These are phyloP conservation scores for Raffaelea arxii DNA, from an alignment of 2,329 filamentous ascomycete genomes.

Conservation along the genomic window DNA sequence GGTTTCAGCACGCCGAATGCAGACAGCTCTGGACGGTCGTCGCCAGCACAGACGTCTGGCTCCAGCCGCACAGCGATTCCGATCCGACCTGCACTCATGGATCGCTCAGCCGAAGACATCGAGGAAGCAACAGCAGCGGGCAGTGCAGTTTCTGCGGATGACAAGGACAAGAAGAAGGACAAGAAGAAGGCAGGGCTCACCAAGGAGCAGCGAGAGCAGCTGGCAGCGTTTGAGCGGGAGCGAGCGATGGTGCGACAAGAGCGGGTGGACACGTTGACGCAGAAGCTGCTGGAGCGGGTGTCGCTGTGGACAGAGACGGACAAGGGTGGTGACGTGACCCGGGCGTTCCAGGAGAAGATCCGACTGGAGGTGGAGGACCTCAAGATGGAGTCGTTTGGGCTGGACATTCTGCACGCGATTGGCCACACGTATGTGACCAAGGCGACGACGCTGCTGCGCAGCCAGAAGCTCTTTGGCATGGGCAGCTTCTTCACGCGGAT, in stretches of 20 bases:
- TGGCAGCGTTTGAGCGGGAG: conserved; percentile 81
- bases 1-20: conserved; percentile 8
- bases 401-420: conserved; percentile 93
- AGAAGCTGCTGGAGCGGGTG: conserved; percentile 81
- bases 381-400: conserved; percentile 97
- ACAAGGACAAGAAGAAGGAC: conserved; percentile 51
- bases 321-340: conserved; percentile 74
- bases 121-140: conserved; percentile 59
- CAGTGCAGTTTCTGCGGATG: conserved; percentile 62
- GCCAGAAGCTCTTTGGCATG: conserved; percentile 93
- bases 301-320: conserved; percentile 97
- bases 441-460: conserved; percentile 78
- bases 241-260: conserved; percentile 73
- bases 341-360: conserved; percentile 88
- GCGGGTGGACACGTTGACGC: conserved; percentile 72
- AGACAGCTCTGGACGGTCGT: not conserved
- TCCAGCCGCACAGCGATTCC: conserved; percentile 46
- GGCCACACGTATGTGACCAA: conserved; percentile 86
- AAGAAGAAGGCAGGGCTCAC: conserved; percentile 67
- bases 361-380: conserved; percentile 91
- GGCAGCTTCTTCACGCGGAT: conserved; percentile 88
- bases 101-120: conserved; percentile 70
- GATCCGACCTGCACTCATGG: conserved; percentile 77
- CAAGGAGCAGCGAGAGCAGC: conserved; percentile 88
- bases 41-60: conserved; percentile 26